Evolutionary conservation across 2,329 filamentous ascomycete species (phyloP).

Genomic region (Emergomyces pasteurianus): DNA sequence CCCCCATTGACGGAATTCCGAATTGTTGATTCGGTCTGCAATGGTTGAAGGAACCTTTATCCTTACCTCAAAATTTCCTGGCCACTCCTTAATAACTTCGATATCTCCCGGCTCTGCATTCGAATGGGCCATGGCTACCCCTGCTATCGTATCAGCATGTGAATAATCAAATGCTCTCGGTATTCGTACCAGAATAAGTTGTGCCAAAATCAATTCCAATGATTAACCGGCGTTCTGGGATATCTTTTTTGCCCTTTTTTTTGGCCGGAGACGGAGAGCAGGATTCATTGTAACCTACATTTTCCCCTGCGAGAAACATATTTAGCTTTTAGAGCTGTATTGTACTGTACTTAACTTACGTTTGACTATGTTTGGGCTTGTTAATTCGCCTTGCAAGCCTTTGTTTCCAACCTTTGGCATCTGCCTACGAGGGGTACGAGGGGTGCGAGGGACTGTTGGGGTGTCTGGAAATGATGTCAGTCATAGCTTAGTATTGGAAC

Average conservation of each 20-base stretch:
- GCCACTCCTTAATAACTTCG: conserved; percentile 6
- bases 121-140: conserved; percentile 4
- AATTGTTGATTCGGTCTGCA: conserved; percentile 5
- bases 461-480: background rate
- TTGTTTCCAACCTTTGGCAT: background rate
- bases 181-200: conserved; percentile 9
- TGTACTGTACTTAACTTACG: background rate
- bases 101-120: background rate
- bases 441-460: background rate
- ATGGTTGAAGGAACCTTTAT: conserved; percentile 10
- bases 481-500: background rate
- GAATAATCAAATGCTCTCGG: background rate
- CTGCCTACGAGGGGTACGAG: too few species aligned
- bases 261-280: background rate
- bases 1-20: conserved; percentile 25
- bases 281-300: background rate
- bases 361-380: background rate
- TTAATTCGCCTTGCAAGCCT: background rate
- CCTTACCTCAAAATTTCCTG: conserved; percentile 1
- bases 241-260: conserved; percentile 3
- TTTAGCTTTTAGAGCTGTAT: background rate
- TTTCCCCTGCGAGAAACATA: background rate
- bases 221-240: conserved; percentile 1
- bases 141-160: background rate
- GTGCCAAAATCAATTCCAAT: conserved; percentile 14